Evolutionary conservation across 106 monocot genomes (phyloP), one percentile per base, ranked within the genome.

Genomic region (Vanilla planifolia): DNA sequence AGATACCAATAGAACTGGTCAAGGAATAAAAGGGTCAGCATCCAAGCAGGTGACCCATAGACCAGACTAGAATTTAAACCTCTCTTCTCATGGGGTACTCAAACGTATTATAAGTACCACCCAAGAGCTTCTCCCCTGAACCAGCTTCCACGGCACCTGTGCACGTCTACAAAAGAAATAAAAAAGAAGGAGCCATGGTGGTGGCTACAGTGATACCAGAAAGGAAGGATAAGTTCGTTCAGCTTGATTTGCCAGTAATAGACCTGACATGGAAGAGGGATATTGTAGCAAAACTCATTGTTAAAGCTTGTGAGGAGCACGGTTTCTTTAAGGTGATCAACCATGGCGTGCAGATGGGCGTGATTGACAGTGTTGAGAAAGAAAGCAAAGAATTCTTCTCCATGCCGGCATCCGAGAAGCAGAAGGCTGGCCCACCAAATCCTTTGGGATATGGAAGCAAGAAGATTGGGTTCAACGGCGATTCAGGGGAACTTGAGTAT

Each of bases 271-370:
- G 17, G 20, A 15, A 20, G 27, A 63, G 74, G 15, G 48, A 27
- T 5, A 47, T 29, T 2, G 69, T 61, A n/a, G 24, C 61, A 10
- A 11, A 68, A 33, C 57, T 68, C 46, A 53, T 85, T 3, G 71
- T 71, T n/a, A 55, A 37, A 8, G 89, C 81, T 19, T 81, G 81
- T 46, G 81, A 85, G 59, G 78, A 67, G 29, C 37, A 70, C 9
- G 89, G 89, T 0, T 89, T 85, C 78, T 81, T 89, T 73, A 85
- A 75, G 78, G 74, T 85, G 33, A 59, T 79, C 48, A 89, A 89
- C 66, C 84, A 85, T 32, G 78, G 84, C 8, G 72, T 89, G 25
- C 67, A 78, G 8, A 41, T 33, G 5, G 30, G 21, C 1, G 56
- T 70, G 5, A 43, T 78, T 7, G 62, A 43, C 0, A 15, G 23